Base-by-base conservation (phyloP, 2,329 filamentous ascomycete species). In the Claviceps paspali region DNA sequence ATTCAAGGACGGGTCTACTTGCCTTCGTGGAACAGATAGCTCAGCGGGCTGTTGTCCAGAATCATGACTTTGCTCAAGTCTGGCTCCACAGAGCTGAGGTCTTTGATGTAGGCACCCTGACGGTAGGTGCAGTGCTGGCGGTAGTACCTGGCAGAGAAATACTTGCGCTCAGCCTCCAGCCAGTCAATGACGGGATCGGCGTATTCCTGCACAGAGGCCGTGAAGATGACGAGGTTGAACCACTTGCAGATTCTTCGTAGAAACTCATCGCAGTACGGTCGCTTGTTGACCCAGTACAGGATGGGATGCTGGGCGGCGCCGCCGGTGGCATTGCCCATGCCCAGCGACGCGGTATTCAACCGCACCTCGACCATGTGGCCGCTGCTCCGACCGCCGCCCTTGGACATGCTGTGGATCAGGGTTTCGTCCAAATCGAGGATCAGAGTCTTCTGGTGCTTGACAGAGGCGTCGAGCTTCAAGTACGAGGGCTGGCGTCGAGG, bases 321-420 rank as follows among this genome's bases (percentile, higher is more conserved):
- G 6, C 82, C 84, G 47, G 77, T 71, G 19, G 79, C 77, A 26
- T 27, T 39, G 23, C 74, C 76, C 33, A 74, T 71, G 38, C 75
- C 78, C 31, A 84, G 71, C 38, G 75, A 62, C 43, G 76, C 77
- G 40, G 79, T 79, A 54, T 82, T 83, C 42, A 94, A 70, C 50
- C 86, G 86, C 45, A 98, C 91, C 62, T 98, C 91, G 36, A 98
- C 87, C 91, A 98, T 98, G 61, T 98, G 91, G 14, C 91, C 91
- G 15, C 84, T 88, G 50, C 84, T 88, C 41, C 88, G 76, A 37
- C 88, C 87, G 22, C 30, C 30, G 3, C 91, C 91, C 56, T 95
- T 95, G 42, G 88, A 87, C 71, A 96, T 86, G 59, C 86, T 95
- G 67, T 98, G 91, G 47, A 98, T 98, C 47, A 98, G 64, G 0